Percentiles rank a stretch among this genome's conserved stretches.
Evolutionary conservation across 2,329 filamentous ascomycete genomes (phyloP).

Genomic region (Aureobasidium musti): DNA sequence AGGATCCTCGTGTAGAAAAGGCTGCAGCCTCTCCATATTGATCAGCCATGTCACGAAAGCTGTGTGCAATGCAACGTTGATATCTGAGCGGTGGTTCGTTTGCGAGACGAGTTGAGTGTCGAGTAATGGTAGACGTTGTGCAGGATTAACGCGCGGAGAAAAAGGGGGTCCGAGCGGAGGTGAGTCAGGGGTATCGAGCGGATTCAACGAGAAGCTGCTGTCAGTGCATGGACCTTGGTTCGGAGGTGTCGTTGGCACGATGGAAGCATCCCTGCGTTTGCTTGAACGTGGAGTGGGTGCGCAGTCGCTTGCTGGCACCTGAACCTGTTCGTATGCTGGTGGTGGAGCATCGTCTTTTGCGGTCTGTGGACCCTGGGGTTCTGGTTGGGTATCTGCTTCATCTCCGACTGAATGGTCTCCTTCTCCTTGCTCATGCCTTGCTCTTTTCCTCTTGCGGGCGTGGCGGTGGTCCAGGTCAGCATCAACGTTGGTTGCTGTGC

Average conservation of each 20-base stretch:
- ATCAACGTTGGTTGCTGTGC: background rate
- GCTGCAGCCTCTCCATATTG: conserved; percentile 13
- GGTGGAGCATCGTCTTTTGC: conserved; percentile 9
- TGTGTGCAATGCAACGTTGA: background rate
- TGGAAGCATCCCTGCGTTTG: background rate
- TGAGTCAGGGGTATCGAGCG: conserved; percentile 13
- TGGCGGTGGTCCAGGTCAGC: conserved; percentile 8
- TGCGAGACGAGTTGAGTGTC: background rate
- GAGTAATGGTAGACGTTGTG: background rate
- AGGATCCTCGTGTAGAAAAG: conserved; percentile 12
- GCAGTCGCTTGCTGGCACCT: conserved; percentile 24
- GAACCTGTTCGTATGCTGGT: conserved; percentile 4
- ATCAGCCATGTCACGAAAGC: conserved; percentile 21
- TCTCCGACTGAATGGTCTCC: background rate
- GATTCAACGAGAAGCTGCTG: conserved; percentile 6
- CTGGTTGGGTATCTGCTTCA: background rate
- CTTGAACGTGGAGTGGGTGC: background rate
- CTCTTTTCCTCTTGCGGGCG: conserved; percentile 11
- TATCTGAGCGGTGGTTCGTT: background rate
- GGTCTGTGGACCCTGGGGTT: background rate
- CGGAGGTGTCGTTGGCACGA: conserved; percentile 9
- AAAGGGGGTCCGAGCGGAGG: conserved; percentile 4
- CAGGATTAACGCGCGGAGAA: background rate
- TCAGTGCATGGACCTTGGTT: background rate
- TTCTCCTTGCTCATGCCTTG: conserved; percentile 1